Percentiles rank a stretch among this genome's conserved stretches.
These are phyloP conservation scores for Filobasidium wieringae DNA, from an alignment of 768 basidiomycete genomes.

Conservation along the genomic window DNA sequence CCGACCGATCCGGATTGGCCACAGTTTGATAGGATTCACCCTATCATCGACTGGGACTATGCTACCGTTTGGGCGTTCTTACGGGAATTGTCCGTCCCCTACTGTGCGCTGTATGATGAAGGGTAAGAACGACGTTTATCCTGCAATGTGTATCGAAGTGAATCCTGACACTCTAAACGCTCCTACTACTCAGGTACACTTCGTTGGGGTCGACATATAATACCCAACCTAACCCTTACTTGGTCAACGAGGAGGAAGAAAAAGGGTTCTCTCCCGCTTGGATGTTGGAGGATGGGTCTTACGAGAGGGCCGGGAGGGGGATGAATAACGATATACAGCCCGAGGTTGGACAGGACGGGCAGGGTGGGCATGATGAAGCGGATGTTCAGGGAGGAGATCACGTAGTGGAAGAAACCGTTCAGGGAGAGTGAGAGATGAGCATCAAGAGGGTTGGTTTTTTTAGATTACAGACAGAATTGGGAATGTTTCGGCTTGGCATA, in stretches of 20 bases:
- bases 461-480: too few relatives aligned
- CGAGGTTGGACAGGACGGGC: neutral
- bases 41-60: slow-evolving; percentile 93
- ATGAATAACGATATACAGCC: neutral
- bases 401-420: neutral
- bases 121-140: slow-evolving; percentile 49
- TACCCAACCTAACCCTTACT: slow-evolving; percentile 82
- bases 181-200: slow-evolving; percentile 58
- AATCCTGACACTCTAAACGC: neutral
- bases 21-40: slow-evolving; percentile 75
- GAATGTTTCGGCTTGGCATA: too few relatives aligned
- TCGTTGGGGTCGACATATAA: slow-evolving; percentile 92
- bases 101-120: slow-evolving; percentile 78
- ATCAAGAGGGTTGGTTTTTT: neutral
- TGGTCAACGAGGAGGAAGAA: slow-evolving; percentile 34
- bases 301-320: slow-evolving; percentile 24
- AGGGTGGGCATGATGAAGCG: neutral
- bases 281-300: slow-evolving; percentile 22
- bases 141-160: neutral
- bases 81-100: slow-evolving; percentile 59
- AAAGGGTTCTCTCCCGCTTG: slow-evolving; percentile 30
- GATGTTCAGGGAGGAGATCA: neutral
- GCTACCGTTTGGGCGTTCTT: slow-evolving; percentile 80
- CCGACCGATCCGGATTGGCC: slow-evolving; percentile 89
- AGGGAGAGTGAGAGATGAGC: too few relatives aligned